phyloP scores from a whole-genome alignment of 2,329 filamentous ascomycete genomes.

The Fusarium pilosicola region DNA sequence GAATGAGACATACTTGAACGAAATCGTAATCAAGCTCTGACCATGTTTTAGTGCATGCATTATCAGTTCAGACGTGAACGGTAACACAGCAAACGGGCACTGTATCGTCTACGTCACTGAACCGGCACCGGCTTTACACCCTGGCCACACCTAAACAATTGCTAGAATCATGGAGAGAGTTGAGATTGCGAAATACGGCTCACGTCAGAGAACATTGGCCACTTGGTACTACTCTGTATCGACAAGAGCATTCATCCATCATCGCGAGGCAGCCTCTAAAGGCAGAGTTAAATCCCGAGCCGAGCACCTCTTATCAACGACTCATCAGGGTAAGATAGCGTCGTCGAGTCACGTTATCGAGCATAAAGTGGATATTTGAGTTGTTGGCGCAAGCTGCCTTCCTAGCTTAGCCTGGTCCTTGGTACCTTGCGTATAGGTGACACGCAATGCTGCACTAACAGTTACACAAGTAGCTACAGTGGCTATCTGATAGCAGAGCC shows the following conservation, averaged over 20 bases:
- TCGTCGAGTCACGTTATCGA: conserved; percentile 40
- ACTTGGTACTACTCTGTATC: not conserved
- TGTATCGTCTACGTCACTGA: conserved; percentile 29
- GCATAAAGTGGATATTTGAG: conserved; percentile 22
- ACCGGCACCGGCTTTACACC: not conserved
- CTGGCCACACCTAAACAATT: not conserved
- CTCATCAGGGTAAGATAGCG: conserved; percentile 40
- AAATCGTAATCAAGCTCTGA: conserved; percentile 16
- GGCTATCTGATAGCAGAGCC: not conserved
- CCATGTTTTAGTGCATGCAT: conserved; percentile 36
- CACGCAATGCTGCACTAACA: conserved; percentile 37
- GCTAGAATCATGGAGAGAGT: not conserved
- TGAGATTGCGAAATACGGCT: not conserved
- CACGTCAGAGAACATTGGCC: not conserved
- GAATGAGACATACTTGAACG: not conserved
- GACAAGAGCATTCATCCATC: not conserved
- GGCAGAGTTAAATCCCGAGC: conserved; percentile 11
- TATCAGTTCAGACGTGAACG: conserved; percentile 19
- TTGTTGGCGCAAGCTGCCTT: conserved; percentile 22
- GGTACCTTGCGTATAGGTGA: conserved; percentile 26
- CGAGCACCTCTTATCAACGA: conserved; percentile 35
- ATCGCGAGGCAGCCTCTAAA: not conserved
- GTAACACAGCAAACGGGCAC: conserved; percentile 2
- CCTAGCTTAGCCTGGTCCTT: conserved; percentile 4
- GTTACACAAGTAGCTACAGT: not conserved